Evolutionary conservation across 148 eudicot species (phyloP).

Genomic region (Diospyros kaki): DNA sequence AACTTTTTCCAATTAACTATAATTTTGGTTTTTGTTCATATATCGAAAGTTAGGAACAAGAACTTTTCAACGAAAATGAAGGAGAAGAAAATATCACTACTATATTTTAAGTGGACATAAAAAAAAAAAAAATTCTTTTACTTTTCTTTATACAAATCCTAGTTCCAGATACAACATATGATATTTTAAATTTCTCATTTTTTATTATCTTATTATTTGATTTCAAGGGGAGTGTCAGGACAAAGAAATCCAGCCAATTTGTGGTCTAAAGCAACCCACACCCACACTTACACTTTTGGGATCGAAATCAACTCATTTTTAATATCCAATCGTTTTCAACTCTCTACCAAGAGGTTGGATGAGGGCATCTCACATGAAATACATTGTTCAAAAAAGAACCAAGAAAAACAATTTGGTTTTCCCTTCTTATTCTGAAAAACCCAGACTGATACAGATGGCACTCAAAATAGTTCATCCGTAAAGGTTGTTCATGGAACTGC

Average conservation of each 20-base stretch:
- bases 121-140: too few species aligned
- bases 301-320: not conserved
- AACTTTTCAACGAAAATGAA: too few species aligned
- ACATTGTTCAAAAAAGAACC: not conserved
- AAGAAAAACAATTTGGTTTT: conserved; percentile 8
- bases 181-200: too few species aligned
- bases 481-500: conserved; percentile 11
- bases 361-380: conserved; percentile 3
- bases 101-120: too few species aligned
- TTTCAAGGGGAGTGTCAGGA: not conserved
- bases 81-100: too few species aligned
- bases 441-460: conserved; percentile 8
- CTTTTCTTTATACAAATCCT: too few species aligned
- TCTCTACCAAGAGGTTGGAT: not conserved
- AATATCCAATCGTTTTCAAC: not conserved
- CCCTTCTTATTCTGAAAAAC: conserved; percentile 9
- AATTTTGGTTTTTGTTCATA: too few species aligned
- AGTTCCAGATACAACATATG: too few species aligned
- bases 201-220: too few species aligned
- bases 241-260: not conserved
- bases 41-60: too few species aligned
- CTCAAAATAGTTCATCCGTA: conserved; percentile 9
- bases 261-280: not conserved
- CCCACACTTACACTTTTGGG: not conserved
- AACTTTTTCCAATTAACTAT: too few species aligned